A percentile compares a stretch with the other conserved stretches of the same genome.
Conservation (phyloP, 306 rosid genomes). For the Betula pendula region DNA sequence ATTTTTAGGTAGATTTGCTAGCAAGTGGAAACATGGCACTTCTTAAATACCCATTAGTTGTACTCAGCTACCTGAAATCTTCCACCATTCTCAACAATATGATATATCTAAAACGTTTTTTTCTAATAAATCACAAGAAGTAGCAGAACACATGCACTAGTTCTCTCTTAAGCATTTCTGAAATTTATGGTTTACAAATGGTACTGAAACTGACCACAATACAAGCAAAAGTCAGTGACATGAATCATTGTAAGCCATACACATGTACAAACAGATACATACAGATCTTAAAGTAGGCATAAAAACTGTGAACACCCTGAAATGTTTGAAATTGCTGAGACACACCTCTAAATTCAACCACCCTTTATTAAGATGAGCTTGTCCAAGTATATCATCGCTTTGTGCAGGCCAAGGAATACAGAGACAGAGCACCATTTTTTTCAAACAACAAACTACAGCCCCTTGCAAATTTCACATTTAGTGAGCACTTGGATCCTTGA, state of each 20-base stretch:
- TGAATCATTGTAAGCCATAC: slow-evolving; percentile 11
- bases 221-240: not conserved
- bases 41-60: too few relatives aligned
- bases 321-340: not conserved
- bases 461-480: slow-evolving; percentile 5
- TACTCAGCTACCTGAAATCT: too few relatives aligned
- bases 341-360: not conserved
- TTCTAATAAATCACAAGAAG: too few relatives aligned
- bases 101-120: too few relatives aligned
- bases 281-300: not conserved
- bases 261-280: not conserved
- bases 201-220: not conserved
- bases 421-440: not conserved
- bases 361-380: not conserved
- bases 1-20: too few relatives aligned
- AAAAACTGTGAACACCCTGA: not conserved
- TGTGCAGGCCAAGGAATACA: not conserved
- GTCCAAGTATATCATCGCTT: not conserved
- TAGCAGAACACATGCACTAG: not conserved
- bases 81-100: too few relatives aligned
- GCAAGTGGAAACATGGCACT: too few relatives aligned
- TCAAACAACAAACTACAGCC: not conserved
- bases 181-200: not conserved
- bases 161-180: not conserved
- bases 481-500: slow-evolving; percentile 33